A percentile compares a stretch with the other conserved stretches of the same genome.
Conservation (phyloP, 2,329 filamentous ascomycete genomes). For the Xylaria sp. region DNA sequence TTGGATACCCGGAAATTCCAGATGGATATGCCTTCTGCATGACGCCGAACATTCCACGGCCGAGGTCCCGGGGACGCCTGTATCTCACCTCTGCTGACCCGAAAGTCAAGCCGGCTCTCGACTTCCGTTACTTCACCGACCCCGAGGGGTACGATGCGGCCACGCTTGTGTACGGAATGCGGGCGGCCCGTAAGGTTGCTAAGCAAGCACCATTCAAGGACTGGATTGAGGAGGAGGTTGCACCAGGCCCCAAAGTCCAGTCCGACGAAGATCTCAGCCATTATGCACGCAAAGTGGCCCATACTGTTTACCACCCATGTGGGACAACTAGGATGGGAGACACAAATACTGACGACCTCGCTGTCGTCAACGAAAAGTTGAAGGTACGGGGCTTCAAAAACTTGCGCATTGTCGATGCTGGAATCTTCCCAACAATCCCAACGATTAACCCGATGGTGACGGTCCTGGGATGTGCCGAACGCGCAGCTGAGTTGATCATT, state of each 20-base stretch:
- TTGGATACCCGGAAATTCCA: constrained; percentile 72
- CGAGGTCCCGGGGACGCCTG: constrained; percentile 78
- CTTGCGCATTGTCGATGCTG: constrained; percentile 84
- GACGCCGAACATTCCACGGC: constrained; percentile 89
- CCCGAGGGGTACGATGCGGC: constrained; percentile 86
- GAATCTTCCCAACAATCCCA: constrained; percentile 88
- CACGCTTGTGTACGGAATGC: constrained; percentile 80
- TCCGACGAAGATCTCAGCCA: constrained; percentile 83
- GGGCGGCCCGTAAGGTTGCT: constrained; percentile 80
- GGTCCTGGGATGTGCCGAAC: constrained; percentile 83
- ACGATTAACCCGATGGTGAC: constrained; percentile 93
- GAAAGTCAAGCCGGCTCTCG: constrained; percentile 80
- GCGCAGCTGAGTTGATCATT: constrained; percentile 84
- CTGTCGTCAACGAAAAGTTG: constrained; percentile 82
- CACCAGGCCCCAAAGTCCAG: constrained; percentile 77
- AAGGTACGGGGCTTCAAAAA: constrained; percentile 77
- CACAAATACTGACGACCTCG: constrained; percentile 71
- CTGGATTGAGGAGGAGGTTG: constrained; percentile 85
- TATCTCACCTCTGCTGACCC: constrained; percentile 82
- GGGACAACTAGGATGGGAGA: constrained; percentile 94
- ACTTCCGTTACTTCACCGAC: constrained; percentile 92
- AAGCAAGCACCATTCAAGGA: constrained; percentile 79
- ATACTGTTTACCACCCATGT: constrained; percentile 90
- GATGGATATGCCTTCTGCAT: constrained; percentile 90
- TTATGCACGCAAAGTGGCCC: constrained; percentile 82